Conservation (phyloP, 352 stramenopile genomes). For the Phytophthora aleatoria region DNA sequence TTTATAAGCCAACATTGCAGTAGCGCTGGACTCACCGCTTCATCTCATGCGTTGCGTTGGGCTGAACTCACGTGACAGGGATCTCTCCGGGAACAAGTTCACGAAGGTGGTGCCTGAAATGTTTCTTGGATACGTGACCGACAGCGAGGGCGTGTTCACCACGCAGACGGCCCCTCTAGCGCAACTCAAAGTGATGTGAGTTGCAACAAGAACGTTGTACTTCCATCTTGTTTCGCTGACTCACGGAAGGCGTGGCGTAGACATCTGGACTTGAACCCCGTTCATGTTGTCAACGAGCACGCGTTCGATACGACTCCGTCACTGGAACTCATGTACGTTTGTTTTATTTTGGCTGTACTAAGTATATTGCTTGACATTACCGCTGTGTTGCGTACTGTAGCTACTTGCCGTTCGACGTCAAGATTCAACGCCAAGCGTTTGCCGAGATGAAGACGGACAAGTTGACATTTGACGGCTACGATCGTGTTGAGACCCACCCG, state of each 20-base stretch:
- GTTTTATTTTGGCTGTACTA: background rate
- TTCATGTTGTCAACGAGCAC: conserved; percentile 78
- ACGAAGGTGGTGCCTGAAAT: conserved; percentile 64
- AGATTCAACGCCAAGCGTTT: conserved; percentile 77
- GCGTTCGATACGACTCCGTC: conserved; percentile 54
- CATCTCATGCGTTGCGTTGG: conserved; percentile 18
- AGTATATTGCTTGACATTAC: conserved; percentile 8
- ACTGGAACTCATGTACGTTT: conserved; percentile 70
- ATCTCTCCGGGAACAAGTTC: conserved; percentile 78
- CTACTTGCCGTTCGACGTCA: conserved; percentile 75
- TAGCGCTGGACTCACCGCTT: conserved; percentile 8
- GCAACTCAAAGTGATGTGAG: conserved; percentile 77
- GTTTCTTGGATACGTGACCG: conserved; percentile 61
- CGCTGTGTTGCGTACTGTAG: conserved; percentile 19
- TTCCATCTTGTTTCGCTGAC: conserved; percentile 4
- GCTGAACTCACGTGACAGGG: conserved; percentile 30
- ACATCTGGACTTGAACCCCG: conserved; percentile 75
- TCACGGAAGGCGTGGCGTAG: conserved; percentile 27
- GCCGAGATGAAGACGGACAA: conserved; percentile 81
- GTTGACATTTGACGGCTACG: conserved; percentile 64
- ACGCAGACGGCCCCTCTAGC: conserved; percentile 46
- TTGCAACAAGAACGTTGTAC: conserved; percentile 2
- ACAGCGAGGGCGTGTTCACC: conserved; percentile 60
- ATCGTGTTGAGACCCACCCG: conserved; percentile 47
- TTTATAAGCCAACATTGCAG: background rate